Evolutionary conservation across 306 rosid genomes (phyloP).

Genomic region (Ormosia emarginata): DNA sequence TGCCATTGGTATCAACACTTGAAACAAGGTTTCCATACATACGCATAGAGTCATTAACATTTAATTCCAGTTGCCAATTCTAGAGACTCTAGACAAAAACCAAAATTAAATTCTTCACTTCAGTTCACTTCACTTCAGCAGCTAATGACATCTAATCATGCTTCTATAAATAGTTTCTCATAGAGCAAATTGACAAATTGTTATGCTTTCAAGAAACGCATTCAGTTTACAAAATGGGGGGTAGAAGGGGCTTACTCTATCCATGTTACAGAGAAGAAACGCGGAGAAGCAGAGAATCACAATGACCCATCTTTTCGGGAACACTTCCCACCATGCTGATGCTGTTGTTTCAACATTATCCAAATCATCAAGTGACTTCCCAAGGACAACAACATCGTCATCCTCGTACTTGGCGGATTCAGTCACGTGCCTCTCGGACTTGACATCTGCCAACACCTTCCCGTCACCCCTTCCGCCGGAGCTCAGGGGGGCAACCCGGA

Average conservation of each 20-base stretch:
- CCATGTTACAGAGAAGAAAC: conserved; percentile 97
- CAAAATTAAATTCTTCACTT: background rate
- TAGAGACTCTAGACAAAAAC: background rate
- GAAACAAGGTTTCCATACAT: background rate
- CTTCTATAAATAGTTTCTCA: background rate
- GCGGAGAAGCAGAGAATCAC: conserved; percentile 89
- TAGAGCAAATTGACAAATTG: no score
- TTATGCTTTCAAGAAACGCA: no score
- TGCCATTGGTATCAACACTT: no score
- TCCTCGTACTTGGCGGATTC: conserved; percentile 42
- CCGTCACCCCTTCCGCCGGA: conserved; percentile 34
- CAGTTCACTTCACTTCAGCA: background rate
- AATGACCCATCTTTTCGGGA: conserved; percentile 93
- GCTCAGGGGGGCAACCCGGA: conserved; percentile 29
- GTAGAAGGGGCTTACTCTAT: conserved; percentile 52
- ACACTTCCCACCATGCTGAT: conserved; percentile 62
- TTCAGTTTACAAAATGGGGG: background rate
- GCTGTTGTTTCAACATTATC: conserved; percentile 19
- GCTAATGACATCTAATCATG: background rate
- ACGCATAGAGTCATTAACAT: background rate
- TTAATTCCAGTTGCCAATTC: background rate
- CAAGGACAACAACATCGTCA: conserved; percentile 9
- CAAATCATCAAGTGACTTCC: conserved; percentile 34
- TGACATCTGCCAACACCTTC: conserved; percentile 60
- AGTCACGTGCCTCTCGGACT: conserved; percentile 50